Evolutionary conservation across 306 rosid species (phyloP).

Genomic region (Fragaria vesca): DNA sequence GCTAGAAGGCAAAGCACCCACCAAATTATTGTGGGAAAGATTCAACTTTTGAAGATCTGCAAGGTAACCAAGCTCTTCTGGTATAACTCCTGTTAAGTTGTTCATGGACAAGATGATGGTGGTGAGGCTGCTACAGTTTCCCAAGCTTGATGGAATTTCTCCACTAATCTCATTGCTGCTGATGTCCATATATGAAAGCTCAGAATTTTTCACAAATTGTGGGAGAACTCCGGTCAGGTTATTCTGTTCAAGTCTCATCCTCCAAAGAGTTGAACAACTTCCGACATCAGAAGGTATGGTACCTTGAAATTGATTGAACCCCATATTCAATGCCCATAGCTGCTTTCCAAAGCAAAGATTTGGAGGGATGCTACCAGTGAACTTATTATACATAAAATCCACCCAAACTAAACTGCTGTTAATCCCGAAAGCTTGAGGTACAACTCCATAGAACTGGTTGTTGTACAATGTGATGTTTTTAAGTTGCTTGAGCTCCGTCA

Average conservation of each 20-base stretch:
- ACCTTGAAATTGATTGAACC: conserved; percentile 60
- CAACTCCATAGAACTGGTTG: conserved; percentile 69
- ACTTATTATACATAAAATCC: conserved; percentile 62
- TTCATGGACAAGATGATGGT: conserved; percentile 49
- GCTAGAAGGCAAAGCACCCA: conserved; percentile 65
- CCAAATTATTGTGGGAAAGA: conserved; percentile 59
- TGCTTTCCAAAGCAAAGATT: conserved; percentile 67
- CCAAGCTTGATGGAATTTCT: conserved; percentile 61
- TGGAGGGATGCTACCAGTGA: conserved; percentile 68
- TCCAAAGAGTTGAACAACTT: conserved; percentile 59
- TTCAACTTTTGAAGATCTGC: conserved; percentile 39
- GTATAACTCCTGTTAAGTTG: conserved; percentile 51
- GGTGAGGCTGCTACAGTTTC: conserved; percentile 51
- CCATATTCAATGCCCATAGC: conserved; percentile 45
- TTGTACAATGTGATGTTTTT: conserved; percentile 55
- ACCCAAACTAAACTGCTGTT: conserved; percentile 57
- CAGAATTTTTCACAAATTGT: conserved; percentile 33
- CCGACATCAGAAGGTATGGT: conserved; percentile 64
- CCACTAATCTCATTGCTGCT: conserved; percentile 56
- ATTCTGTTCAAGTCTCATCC: conserved; percentile 55
- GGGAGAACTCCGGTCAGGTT: conserved; percentile 64
- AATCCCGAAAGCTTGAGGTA: conserved; percentile 68
- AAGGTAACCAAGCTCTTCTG: conserved; percentile 61
- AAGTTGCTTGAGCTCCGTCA: conserved; percentile 64
- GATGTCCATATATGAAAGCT: conserved; percentile 45